phyloP scores from a whole-genome alignment of 2,329 filamentous ascomycete species.

The Sporothrix pseudoabietina region DNA sequence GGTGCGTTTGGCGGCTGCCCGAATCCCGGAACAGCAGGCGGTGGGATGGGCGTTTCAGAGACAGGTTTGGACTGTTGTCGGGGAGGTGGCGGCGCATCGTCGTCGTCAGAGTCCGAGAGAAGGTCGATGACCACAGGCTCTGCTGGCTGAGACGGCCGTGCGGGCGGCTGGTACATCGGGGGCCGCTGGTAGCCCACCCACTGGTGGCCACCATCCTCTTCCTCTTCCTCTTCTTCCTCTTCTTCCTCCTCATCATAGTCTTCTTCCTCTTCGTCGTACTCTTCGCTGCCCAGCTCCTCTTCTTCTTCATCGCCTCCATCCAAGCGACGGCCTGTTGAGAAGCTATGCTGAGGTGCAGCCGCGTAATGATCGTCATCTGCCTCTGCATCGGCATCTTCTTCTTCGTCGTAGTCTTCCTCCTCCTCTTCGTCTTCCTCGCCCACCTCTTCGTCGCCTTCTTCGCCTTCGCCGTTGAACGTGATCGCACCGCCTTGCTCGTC shows the following conservation, averaged over 20 bases:
- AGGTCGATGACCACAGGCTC: slow-evolving; percentile 51
- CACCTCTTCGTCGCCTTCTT: slow-evolving; percentile 34
- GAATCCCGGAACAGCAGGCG: slow-evolving; percentile 24
- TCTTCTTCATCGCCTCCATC: background rate
- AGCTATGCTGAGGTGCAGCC: slow-evolving; percentile 20
- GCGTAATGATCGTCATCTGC: slow-evolving; percentile 26
- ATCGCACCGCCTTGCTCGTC: slow-evolving; percentile 28
- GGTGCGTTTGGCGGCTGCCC: slow-evolving; percentile 26
- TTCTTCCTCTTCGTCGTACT: background rate
- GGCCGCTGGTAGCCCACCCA: slow-evolving; percentile 6
- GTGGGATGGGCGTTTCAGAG: slow-evolving; percentile 18
- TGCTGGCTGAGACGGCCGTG: slow-evolving; percentile 3
- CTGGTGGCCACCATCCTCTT: background rate
- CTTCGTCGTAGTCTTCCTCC: slow-evolving; percentile 37
- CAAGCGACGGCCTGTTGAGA: background rate
- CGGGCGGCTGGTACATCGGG: slow-evolving; percentile 6
- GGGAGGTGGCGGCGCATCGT: slow-evolving; percentile 31
- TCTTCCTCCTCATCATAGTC: slow-evolving; percentile 18
- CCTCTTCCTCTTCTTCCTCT: slow-evolving; percentile 21
- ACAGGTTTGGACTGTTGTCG: background rate
- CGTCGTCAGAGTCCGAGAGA: slow-evolving; percentile 51
- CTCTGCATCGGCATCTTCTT: slow-evolving; percentile 29
- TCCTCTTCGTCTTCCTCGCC: slow-evolving; percentile 34
- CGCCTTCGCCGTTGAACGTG: slow-evolving; percentile 32
- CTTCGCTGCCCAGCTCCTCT: slow-evolving; percentile 5